Base-by-base conservation (phyloP, 2,329 filamentous ascomycete genomes). In the Colletotrichum godetiae region DNA sequence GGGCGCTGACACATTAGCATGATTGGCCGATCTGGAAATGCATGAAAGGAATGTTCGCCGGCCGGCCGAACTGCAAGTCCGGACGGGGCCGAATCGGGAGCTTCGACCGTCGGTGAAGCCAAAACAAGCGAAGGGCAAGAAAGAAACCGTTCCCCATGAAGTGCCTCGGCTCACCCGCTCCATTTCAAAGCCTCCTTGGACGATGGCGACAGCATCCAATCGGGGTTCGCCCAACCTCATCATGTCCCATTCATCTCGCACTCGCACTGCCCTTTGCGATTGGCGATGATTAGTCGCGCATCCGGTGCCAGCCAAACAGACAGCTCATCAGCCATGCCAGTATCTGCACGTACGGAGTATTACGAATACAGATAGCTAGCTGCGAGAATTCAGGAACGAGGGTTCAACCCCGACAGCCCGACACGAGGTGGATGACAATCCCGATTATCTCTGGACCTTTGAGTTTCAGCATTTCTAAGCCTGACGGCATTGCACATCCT, bases 31-130 rank as follows among this genome's bases (percentile, higher is more conserved):
- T 62, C 59, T 52, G 37, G 42, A 62, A 62, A 24, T 31, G 27
- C 37, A 62, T 52, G 19, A 27, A 62, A 46, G 33, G 35, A 19
- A 5, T 5, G 19, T 24, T 49, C 7, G n/a, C 24, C 24, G 19
- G 59, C 59, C 27, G 42, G 42, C 59, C 42, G 59, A 62, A 22
- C n/a, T 63, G 29, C 60, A 63, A 11, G 60, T 15, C 60, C 60
- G 60, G 60, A 63, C 15, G 27, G 58, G 60, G 42, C 59, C 27
- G 42, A 46, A 63, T 63, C 15, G 29, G 60, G 60, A 52, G 60
- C 19, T 52, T 62, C 29, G 42, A 37, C 60, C 60, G 60, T 63
- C 60, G 60, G 60, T 63, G 42, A 63, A 63, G 60, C 42, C 42
- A n/a, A 24, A 63, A 52, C 11, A 24, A 52, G 29, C 19, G 33